Evolutionary conservation across 306 rosid genomes (phyloP).

Genomic region (Prunus padus): DNA sequence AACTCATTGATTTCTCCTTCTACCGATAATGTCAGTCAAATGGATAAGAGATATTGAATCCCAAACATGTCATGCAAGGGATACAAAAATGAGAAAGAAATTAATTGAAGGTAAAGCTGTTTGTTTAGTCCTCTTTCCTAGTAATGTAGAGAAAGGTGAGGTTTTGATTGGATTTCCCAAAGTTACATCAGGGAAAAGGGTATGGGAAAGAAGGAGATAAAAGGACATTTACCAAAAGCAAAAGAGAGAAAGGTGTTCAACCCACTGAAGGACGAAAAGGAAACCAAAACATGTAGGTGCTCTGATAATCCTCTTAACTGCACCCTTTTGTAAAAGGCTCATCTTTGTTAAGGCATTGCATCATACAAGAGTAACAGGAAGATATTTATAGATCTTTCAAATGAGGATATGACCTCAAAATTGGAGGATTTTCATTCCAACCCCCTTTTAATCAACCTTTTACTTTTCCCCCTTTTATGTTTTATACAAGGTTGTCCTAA

Average conservation of each 20-base stretch:
- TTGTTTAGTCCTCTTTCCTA: conserved; percentile 34
- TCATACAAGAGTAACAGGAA: not conserved
- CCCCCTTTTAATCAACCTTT: not conserved
- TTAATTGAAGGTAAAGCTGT: conserved; percentile 35
- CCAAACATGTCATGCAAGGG: conserved; percentile 20
- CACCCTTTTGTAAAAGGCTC: not conserved
- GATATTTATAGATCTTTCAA: not conserved
- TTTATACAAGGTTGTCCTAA: not conserved
- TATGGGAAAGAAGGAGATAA: conserved; percentile 49
- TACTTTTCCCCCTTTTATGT: not conserved
- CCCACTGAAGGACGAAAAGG: conserved; percentile 27
- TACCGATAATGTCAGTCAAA: conserved; percentile 30
- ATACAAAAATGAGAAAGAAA: conserved; percentile 34
- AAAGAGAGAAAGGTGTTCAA: conserved; percentile 36
- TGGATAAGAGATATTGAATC: conserved; percentile 9
- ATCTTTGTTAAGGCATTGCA: not conserved
- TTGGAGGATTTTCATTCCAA: not conserved
- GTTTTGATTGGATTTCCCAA: conserved; percentile 50
- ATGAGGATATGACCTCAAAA: not conserved
- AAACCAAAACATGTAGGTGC: conserved; percentile 8
- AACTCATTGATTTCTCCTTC: not conserved
- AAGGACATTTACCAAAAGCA: conserved; percentile 54
- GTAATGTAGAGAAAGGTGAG: conserved; percentile 30
- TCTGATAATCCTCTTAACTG: not conserved
- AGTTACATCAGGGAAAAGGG: conserved; percentile 37